Conservation (phyloP, 2,329 filamentous ascomycete genomes). For the Pseudopyricularia javanii region DNA sequence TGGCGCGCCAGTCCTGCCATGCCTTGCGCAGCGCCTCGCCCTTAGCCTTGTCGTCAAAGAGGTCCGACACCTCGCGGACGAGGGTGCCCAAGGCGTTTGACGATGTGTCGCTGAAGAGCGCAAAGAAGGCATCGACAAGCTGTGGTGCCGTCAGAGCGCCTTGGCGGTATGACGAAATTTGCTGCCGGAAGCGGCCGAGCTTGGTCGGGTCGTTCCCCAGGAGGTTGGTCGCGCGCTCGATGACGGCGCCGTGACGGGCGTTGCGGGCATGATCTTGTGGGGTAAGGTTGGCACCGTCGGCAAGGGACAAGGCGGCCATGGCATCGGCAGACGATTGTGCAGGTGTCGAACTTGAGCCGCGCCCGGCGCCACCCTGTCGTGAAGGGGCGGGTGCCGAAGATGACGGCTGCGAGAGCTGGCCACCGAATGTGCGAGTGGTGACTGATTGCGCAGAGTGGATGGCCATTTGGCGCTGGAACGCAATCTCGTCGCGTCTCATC, state of each 20-base stretch:
- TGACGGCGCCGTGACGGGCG: slow-evolving; percentile 70
- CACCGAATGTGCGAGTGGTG: slow-evolving; percentile 71
- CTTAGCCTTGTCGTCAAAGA: slow-evolving; percentile 76
- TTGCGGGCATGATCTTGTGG: slow-evolving; percentile 72
- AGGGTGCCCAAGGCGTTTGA: slow-evolving; percentile 76
- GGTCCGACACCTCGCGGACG: slow-evolving; percentile 79
- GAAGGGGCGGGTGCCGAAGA: slow-evolving; percentile 7
- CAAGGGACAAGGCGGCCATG: slow-evolving; percentile 38
- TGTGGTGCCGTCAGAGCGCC: slow-evolving; percentile 58
- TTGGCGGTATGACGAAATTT: slow-evolving; percentile 67
- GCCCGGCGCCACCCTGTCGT: not conserved
- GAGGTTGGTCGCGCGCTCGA: slow-evolving; percentile 73
- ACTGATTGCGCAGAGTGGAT: slow-evolving; percentile 80
- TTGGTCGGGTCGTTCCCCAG: slow-evolving; percentile 67
- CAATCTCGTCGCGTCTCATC: slow-evolving; percentile 73
- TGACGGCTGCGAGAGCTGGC: slow-evolving; percentile 54
- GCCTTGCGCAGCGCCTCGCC: slow-evolving; percentile 63
- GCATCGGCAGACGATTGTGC: slow-evolving; percentile 16
- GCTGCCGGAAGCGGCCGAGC: slow-evolving; percentile 62
- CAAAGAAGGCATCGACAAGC: slow-evolving; percentile 79
- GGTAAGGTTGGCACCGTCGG: slow-evolving; percentile 40
- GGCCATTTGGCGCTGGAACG: slow-evolving; percentile 83
- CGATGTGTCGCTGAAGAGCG: slow-evolving; percentile 66
- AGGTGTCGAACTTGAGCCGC: not conserved
- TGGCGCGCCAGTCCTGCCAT: slow-evolving; percentile 91